These are phyloP conservation scores for Haplographium delicatum DNA, from an alignment of 495 filamentous ascomycete species.

Conservation along the genomic window DNA sequence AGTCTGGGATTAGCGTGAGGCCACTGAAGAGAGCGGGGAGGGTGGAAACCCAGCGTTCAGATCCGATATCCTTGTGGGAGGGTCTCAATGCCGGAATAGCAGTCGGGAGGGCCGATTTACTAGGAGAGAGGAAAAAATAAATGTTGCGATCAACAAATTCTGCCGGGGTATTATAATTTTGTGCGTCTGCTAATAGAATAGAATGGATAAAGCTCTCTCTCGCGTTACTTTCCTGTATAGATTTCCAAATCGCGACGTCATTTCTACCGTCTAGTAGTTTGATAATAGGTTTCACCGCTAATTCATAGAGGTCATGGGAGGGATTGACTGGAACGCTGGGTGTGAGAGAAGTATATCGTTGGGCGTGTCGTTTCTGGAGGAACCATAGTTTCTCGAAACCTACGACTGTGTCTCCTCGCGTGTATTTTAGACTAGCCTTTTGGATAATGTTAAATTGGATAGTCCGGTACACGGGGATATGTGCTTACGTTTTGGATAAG, in stretches of 20 bases:
- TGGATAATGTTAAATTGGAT: neutral
- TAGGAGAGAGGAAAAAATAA: slow-evolving; percentile 57
- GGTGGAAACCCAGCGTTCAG: too few relatives aligned
- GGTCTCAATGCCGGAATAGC: slow-evolving; percentile 4
- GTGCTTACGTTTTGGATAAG: slow-evolving; percentile 61
- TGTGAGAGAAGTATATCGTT: slow-evolving; percentile 12
- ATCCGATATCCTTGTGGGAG: slow-evolving; percentile 13
- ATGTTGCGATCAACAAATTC: slow-evolving; percentile 53
- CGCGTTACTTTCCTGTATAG: slow-evolving; percentile 1
- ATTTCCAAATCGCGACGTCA: slow-evolving; percentile 4
- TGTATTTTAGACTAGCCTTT: slow-evolving; percentile 78
- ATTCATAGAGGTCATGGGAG: slow-evolving; percentile 8
- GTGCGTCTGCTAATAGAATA: slow-evolving; percentile 55
- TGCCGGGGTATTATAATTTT: slow-evolving; percentile 53
- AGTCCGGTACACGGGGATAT: neutral
- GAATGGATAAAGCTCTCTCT: slow-evolving; percentile 36
- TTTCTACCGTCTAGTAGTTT: slow-evolving; percentile 3
- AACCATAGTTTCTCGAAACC: slow-evolving; percentile 74
- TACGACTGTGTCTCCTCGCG: slow-evolving; percentile 82
- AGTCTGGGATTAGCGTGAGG: too few relatives aligned
- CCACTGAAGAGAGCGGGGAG: too few relatives aligned
- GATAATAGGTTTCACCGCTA: slow-evolving; percentile 20
- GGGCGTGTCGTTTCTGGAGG: slow-evolving; percentile 70
- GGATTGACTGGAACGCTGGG: slow-evolving; percentile 22
- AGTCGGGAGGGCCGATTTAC: slow-evolving; percentile 25